Base-by-base conservation (phyloP, 345 rosid species). In the Rhodamnia argentea region DNA sequence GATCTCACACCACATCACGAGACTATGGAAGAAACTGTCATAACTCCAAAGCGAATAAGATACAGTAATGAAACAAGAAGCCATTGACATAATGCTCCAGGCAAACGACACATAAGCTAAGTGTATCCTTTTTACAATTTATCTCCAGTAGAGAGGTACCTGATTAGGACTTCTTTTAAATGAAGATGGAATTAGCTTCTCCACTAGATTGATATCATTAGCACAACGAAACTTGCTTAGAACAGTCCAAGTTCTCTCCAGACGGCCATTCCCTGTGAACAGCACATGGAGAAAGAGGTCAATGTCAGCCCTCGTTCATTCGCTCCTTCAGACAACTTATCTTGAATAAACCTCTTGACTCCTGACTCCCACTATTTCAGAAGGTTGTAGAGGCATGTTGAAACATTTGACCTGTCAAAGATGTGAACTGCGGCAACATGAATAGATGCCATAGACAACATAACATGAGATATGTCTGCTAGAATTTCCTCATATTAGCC, bases 211-310 rank as follows among this genome's bases (percentile, higher is more conserved):
- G 83, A 97, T 94, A 87, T 96, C 99, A 90, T 96, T 94, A 70
- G 94, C 94, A 87, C 95, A 95, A 84, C 96, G 98, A 88, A 92
- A 97, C 88, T 97, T 96, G 88, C 99, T 89, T 40, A 96, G 90
- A 44, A 95, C 98, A 27, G 98, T 96, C 98, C 98, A 96, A 22
- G 99, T 95, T 75, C 98, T 94, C 95, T 97, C 99, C 7, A 97
- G 95, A 83, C 98, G 96, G 85, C 99, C 99, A 89, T 95, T 97
- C 88, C 94, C 99, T 76, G 96, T 96, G 89, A 97, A 97, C 76
- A 97, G 87, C 85, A 98, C 99, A 89, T 95, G 99, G 85, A 97
- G 94, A 90, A 96, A 97, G 64, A 97, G 95, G 90, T 94, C 90
- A 97, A 91, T 13, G 98, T 95, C 83, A 97, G 96, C 56, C 99